Evolutionary conservation across 805 yeast species (phyloP), one percentile per base, ranked within the genome.

Genomic region (Cyberlindnera meyerae): DNA sequence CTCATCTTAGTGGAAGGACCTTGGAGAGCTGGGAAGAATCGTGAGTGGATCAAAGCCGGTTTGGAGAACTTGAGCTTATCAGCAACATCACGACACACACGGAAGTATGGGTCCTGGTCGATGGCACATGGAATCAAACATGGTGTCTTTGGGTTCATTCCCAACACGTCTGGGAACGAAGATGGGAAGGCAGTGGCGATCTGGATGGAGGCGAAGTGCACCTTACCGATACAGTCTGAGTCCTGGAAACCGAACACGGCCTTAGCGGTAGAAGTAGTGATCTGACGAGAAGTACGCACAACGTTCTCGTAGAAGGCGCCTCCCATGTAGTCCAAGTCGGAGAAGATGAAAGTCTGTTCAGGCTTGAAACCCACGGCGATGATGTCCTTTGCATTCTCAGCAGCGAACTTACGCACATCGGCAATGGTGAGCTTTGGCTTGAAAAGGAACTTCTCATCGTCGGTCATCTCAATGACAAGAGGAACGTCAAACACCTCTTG

Each of bases 401-500:
- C 64, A 33, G 96, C 81, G 57, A 77, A 93, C 31, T 64, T 61
- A 63, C 85, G 84, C 48, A 90, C 96, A 54, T 90, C 95, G 24
- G 81, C 85, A 44, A 93, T 83, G 17, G 90, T 83, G 53, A 93
- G 73, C 55, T 85, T 82, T 49, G 73, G 96, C 65, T 93, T 93
- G 73, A 93, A 93, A 53, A 93, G 64, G 61, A 93, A 93, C 68
- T 93, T 93, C 63, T 93, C 98, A 61, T 93, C 98, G 60, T 93
- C 98, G 4, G 97, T 89, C 63, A 87, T 66, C 63, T 93, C 97
- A 50, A 93, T 79, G 26, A 93, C 94, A 45, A 93, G 71, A 15
- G 98, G 97, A 41, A 77, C 96, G 58, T 93, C 97, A 60, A 93
- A 93, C 3, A 90, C 97, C 31, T 90, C 97, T 63, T 93, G 98